These are phyloP conservation scores for Trichocladium uniseriatum DNA, from an alignment of 495 filamentous ascomycete genomes.

Conservation along the genomic window DNA sequence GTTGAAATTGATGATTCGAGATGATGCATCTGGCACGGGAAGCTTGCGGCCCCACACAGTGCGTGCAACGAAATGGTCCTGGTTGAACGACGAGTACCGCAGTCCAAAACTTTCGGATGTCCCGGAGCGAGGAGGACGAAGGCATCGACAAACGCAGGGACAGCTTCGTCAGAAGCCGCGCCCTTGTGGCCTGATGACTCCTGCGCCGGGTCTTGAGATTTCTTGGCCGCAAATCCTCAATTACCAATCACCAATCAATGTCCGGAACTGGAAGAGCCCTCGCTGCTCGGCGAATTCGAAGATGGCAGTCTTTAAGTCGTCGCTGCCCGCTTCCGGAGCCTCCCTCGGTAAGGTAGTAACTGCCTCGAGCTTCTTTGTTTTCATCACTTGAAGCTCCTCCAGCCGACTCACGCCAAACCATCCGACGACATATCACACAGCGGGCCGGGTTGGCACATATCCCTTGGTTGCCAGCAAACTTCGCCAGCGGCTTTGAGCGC, in stretches of 20 bases:
- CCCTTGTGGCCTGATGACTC: constrained; percentile 8
- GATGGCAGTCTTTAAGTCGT: background rate
- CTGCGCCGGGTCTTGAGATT: background rate
- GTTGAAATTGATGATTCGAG: too few relatives aligned
- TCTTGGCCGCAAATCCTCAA: constrained; percentile 4
- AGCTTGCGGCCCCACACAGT: constrained; percentile 15
- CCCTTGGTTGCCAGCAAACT: too few relatives aligned
- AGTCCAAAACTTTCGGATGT: constrained; percentile 2
- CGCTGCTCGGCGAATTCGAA: background rate
- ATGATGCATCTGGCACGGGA: too few relatives aligned
- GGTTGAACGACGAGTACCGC: background rate
- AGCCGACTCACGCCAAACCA: too few relatives aligned
- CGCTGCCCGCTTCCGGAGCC: constrained; percentile 1
- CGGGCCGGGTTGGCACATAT: too few relatives aligned
- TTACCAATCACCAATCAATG: constrained; percentile 12
- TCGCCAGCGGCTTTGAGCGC: too few relatives aligned
- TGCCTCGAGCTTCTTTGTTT: background rate
- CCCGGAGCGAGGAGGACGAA: constrained; percentile 5
- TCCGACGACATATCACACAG: too few relatives aligned
- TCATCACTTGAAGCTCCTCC: background rate
- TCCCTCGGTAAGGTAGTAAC: background rate
- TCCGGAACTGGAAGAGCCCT: background rate
- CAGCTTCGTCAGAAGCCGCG: background rate
- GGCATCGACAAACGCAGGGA: background rate
- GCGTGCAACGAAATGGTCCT: background rate